phyloP scores from a whole-genome alignment of 805 yeast species.

The Candida oleophila region DNA sequence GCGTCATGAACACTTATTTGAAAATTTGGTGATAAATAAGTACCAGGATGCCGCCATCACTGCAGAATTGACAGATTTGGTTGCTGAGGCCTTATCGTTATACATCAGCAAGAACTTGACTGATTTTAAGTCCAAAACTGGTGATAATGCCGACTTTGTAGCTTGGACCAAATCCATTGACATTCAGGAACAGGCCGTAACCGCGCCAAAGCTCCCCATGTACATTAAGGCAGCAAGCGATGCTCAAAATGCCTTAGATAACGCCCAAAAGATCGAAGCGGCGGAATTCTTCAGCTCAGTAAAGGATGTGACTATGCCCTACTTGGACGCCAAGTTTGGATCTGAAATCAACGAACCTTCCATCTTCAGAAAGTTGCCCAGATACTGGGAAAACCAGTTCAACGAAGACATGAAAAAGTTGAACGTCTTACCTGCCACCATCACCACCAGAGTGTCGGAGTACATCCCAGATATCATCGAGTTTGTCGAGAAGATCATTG shows the following conservation, averaged over 20 bases:
- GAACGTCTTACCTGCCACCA: conserved; percentile 80
- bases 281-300: conserved; percentile 46
- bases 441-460: conserved; percentile 93
- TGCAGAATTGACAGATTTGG: conserved; percentile 38
- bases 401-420: conserved; percentile 82
- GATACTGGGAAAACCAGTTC: conserved; percentile 84
- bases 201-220: conserved; percentile 86
- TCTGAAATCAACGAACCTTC: conserved; percentile 79
- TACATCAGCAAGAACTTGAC: conserved; percentile 60
- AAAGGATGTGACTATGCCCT: conserved; percentile 76
- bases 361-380: conserved; percentile 77
- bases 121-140: conserved; percentile 26
- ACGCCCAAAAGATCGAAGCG: conserved; percentile 20
- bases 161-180: conserved; percentile 55
- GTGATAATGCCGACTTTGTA: conserved; percentile 35
- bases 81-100: conserved; percentile 41
- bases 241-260: conserved; percentile 49
- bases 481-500: conserved; percentile 72
- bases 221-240: conserved; percentile 58
- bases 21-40: conserved; percentile 44
- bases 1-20: conserved; percentile 81
- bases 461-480: conserved; percentile 88
- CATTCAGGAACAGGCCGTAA: conserved; percentile 44
- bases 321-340: conserved; percentile 72
- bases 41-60: conserved; percentile 15